Evolutionary conservation across 768 basidiomycete genomes (phyloP).

Genomic region (Termitomyces titanicus): DNA sequence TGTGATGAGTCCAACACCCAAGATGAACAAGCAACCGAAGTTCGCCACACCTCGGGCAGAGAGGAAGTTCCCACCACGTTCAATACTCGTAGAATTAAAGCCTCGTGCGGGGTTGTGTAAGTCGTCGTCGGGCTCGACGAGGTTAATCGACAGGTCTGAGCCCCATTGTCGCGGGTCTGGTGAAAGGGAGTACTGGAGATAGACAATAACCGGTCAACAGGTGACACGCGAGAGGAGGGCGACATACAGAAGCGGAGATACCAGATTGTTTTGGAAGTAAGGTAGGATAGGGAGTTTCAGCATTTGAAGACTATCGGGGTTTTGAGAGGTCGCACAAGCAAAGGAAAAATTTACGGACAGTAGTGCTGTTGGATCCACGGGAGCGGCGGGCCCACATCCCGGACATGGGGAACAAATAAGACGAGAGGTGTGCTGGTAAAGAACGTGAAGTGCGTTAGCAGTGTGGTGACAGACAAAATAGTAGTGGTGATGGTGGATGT

Average conservation of each 20-base stretch:
- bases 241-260: conserved; percentile 17
- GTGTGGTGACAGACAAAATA: background rate
- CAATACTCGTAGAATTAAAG: conserved; percentile 17
- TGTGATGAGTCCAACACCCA: conserved; percentile 43
- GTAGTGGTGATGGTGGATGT: background rate
- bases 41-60: conserved; percentile 58
- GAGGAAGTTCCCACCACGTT: conserved; percentile 30
- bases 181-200: conserved; percentile 45
- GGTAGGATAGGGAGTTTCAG: conserved; percentile 19
- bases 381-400: conserved; percentile 11
- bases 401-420: conserved; percentile 8
- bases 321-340: background rate
- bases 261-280: conserved; percentile 9
- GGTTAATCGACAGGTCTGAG: conserved; percentile 36
- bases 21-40: conserved; percentile 52
- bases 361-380: conserved; percentile 12
- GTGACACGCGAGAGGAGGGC: background rate
- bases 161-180: conserved; percentile 57
- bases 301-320: conserved; percentile 13
- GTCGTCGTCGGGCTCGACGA: conserved; percentile 52
- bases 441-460: conserved; percentile 2
- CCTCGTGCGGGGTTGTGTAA: conserved; percentile 53
- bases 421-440: conserved; percentile 5
- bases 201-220: background rate
- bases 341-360: conserved; percentile 9